Base-by-base conservation (phyloP, 768 basidiomycete species). In the Tylopilus sp. region DNA sequence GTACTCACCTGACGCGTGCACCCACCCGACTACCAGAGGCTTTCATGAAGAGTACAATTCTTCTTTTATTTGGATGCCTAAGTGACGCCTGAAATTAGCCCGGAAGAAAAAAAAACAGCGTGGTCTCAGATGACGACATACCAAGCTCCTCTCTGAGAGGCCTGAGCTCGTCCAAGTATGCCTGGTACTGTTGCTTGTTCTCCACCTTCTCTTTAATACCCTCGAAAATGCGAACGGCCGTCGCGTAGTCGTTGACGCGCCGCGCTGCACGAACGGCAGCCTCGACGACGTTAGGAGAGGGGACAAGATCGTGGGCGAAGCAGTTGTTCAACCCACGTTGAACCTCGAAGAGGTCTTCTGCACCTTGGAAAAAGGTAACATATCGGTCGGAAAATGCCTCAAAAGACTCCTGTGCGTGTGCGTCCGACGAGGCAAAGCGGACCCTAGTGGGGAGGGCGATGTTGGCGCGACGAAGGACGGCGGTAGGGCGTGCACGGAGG, bases 241-340 rank as follows among this genome's bases (percentile, higher is more conserved):
- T 99, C 39, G 95, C 86, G 71, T 90, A 98, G 79, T 98, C 95
- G 73, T 99, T 87, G 55, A 97, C 92, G 58, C 94, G 83, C 58
- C 97, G 79, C 20, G 91, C 83, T 50, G 94, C 93, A 48, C 84
- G 82, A 55, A 95, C 75, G 23, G 92, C 92, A 56, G 91, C 88
- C 73, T 94, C 91, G 48, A 95, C 74, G 61, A 95, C 91, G 48
- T 76, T 69, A 23, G 91, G 81, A 2, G 90, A 81, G 5, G 93
- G 93, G 13, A 97, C 94, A 57, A 97, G 82, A 71, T 99, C 97
- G 71, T 98, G 95, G 3, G 97, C 91, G 69, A 99, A 99, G 77
- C 95, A 98, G 80, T 99, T 99, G 80, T 99, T 98, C 64, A 99
- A 78, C 35, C 97, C 97, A 45, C 97, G 91, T 74, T 99, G 95